Evolutionary conservation across 2,329 filamentous ascomycete species (phyloP), one percentile per base, ranked within the genome.

Genomic region (Aspergillus tanneri): DNA sequence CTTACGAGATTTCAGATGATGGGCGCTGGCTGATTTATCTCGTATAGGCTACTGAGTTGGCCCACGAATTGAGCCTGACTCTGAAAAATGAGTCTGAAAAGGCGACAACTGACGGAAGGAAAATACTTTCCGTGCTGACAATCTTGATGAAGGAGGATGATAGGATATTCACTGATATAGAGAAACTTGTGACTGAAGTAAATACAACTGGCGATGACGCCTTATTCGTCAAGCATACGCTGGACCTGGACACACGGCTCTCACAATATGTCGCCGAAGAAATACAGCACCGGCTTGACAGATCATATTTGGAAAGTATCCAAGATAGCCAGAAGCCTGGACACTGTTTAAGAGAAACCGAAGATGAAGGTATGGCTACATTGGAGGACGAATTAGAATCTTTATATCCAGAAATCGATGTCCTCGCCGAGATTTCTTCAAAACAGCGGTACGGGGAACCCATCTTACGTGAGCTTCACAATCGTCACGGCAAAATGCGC

Each of bases 381-480:
- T 42, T 73, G 22, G 57, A 69, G 45, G 61, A 65, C 42, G 70
- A 73, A 46, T 53, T 72, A 10, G 67, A 65, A 24, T 68, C 70
- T 14, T 52, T 73, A 1, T 71, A 72, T 40, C 60, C 67, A 0
- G 70, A 73, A 40, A 70, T 73, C 35, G 66, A 64, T 19, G 56
- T 71, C 3, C 52, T 73, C 25, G 62, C 70, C 34, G 66, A 72
- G n/a, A 67, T 73, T 53, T 73, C 72, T 43, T 69, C 67, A 1
- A 68, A 66, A 50, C 71, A 75, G 37, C 64, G 70, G 45, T 73
- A 72, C 55, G 64, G 66, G 6, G 69, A 69, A 30, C 66, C 70
- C 5, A 72, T 73, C 40, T 51, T 69, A 19, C 61, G 59, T 2
- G 66, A 66, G 39, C 62, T 72, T 18, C 60, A 65, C 28, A 60